A percentile compares a stretch with the other conserved stretches of the same genome.
Evolutionary conservation across 495 filamentous ascomycete species (phyloP).

Genomic region (Penicillium odoratum): DNA sequence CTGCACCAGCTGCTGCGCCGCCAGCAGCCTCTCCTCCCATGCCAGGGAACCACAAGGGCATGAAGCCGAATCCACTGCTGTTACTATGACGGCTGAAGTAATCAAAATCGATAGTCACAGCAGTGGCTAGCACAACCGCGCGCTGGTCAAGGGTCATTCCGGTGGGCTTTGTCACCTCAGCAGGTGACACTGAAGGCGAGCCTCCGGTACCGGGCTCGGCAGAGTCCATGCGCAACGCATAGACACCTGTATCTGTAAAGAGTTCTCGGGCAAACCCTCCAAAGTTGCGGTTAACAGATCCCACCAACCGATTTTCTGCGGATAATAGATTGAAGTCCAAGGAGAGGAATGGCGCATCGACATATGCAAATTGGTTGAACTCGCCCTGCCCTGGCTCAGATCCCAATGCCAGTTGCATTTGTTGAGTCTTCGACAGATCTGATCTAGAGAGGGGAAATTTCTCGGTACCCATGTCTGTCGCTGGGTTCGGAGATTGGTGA

Average conservation of each 20-base stretch:
- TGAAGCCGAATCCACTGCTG: constrained; percentile 49
- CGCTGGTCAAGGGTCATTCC: constrained; percentile 72
- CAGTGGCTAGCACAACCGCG: constrained; percentile 70
- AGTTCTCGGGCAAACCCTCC: constrained; percentile 67
- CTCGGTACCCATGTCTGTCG: constrained; percentile 38
- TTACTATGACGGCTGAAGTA: constrained; percentile 66
- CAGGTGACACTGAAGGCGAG: neutral
- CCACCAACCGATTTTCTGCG: constrained; percentile 48
- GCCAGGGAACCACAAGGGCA: constrained; percentile 61
- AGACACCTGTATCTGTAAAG: constrained; percentile 72
- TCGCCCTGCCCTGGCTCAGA: constrained; percentile 38
- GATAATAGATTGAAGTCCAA: constrained; percentile 60
- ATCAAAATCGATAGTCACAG: constrained; percentile 71
- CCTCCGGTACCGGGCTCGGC: constrained; percentile 45
- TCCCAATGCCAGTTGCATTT: constrained; percentile 41
- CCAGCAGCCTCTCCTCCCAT: constrained; percentile 50
- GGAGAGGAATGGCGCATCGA: constrained; percentile 56
- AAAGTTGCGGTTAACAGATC: constrained; percentile 69
- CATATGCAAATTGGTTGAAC: constrained; percentile 64
- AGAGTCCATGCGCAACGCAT: constrained; percentile 68
- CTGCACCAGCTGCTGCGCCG: constrained; percentile 40
- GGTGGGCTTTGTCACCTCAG: constrained; percentile 20
- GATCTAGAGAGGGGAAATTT: constrained; percentile 44
- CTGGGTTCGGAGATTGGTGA: constrained; percentile 34
- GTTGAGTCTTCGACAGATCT: constrained; percentile 49